A percentile compares a stretch with the other conserved stretches of the same genome.
phyloP scores from a whole-genome alignment of 2,329 filamentous ascomycete species.

The Aspergillus sp. region DNA sequence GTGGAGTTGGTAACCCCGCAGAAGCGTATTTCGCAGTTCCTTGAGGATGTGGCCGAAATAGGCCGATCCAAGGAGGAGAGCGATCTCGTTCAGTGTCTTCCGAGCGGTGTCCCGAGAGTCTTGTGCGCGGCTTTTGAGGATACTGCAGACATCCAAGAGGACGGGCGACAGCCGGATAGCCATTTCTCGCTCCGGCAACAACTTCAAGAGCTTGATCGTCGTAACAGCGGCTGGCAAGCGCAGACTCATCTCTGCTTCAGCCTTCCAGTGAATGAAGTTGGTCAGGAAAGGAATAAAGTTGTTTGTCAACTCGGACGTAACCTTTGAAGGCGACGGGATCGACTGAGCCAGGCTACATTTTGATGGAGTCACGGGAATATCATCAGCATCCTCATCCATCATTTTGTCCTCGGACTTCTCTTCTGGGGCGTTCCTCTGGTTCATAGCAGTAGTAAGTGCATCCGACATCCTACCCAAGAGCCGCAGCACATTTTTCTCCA shows the following conservation, averaged over 20 bases:
- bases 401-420: slow-evolving; percentile 15
- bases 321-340: slow-evolving; percentile 58
- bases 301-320: slow-evolving; percentile 62
- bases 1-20: slow-evolving; percentile 83
- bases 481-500: slow-evolving; percentile 77
- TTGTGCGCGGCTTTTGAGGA: slow-evolving; percentile 78
- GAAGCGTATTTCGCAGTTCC: slow-evolving; percentile 74
- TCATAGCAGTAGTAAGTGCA: slow-evolving; percentile 54
- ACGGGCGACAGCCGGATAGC: slow-evolving; percentile 69
- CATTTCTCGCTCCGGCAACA: slow-evolving; percentile 67
- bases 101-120: slow-evolving; percentile 86
- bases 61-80: slow-evolving; percentile 66
- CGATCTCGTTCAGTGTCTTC: slow-evolving; percentile 77
- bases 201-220: slow-evolving; percentile 74
- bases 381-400: slow-evolving; percentile 22
- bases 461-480: slow-evolving; percentile 76
- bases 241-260: slow-evolving; percentile 87
- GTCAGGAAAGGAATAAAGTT: slow-evolving; percentile 71
- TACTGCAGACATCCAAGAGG: slow-evolving; percentile 85
- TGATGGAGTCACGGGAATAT: slow-evolving; percentile 13
- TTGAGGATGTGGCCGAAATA: slow-evolving; percentile 92
- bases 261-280: slow-evolving; percentile 86
- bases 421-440: slow-evolving; percentile 13
- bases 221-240: slow-evolving; percentile 85
- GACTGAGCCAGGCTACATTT: slow-evolving; percentile 51